Evolutionary conservation across 306 rosid genomes (phyloP).

Genomic region (Corylus americana): DNA sequence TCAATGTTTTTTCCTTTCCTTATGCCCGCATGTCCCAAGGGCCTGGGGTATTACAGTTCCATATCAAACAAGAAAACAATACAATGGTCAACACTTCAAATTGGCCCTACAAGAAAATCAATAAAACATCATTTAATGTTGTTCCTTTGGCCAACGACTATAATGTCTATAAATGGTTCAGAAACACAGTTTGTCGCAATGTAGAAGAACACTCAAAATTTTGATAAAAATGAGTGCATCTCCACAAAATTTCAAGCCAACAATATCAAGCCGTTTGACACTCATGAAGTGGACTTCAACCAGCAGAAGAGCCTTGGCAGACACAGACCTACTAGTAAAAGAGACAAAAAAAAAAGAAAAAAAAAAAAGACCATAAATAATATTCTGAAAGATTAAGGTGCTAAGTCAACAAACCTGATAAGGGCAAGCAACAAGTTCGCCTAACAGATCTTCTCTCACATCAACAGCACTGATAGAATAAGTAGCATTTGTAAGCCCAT

Average conservation of each 20-base stretch:
- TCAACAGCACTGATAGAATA: slow-evolving; percentile 61
- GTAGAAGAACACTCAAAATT: background rate
- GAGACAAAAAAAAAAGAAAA: background rate
- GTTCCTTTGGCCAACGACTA: background rate
- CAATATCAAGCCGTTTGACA: slow-evolving; percentile 12
- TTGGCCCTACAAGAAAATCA: background rate
- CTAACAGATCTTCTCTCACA: slow-evolving; percentile 57
- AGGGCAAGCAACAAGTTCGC: slow-evolving; percentile 62
- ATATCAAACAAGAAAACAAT: slow-evolving; percentile 3
- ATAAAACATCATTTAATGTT: background rate
- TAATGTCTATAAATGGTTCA: background rate
- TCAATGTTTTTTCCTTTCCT: background rate
- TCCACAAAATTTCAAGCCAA: slow-evolving; percentile 21
- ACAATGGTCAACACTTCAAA: background rate
- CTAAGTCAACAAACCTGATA: slow-evolving; percentile 49
- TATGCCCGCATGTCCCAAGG: background rate
- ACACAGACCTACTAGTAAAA: background rate
- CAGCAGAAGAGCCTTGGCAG: background rate
- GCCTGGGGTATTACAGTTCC: background rate
- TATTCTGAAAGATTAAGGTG: background rate
- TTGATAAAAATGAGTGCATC: background rate
- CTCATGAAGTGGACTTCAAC: background rate
- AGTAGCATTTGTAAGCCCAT: slow-evolving; percentile 65
- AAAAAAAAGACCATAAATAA: background rate
- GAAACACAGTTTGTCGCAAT: background rate